Conservation (phyloP, 1,284 basidiomycete genomes). For the Ceratobasidium papillatum region DNA sequence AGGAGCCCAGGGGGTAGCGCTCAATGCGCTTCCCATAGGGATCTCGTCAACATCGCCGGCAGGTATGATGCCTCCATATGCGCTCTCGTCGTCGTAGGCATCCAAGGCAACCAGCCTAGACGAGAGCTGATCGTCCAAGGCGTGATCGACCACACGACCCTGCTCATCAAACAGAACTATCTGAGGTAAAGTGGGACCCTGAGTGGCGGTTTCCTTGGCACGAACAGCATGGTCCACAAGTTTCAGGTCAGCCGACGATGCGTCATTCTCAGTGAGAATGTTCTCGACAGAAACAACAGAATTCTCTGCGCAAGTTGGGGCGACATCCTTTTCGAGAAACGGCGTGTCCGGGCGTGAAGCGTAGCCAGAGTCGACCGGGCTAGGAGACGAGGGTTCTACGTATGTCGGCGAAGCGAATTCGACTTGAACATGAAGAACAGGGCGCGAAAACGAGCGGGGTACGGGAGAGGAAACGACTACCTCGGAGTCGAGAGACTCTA, state of each 20-base stretch:
- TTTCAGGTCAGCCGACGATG: not conserved
- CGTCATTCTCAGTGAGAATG: not conserved
- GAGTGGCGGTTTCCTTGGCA: constrained; percentile 24
- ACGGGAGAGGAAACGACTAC: not conserved
- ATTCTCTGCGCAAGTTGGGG: not conserved
- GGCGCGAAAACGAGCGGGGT: constrained; percentile 5
- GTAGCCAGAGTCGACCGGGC: constrained; percentile 35
- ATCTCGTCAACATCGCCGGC: not conserved
- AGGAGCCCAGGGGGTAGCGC: not conserved
- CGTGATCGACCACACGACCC: constrained; percentile 2
- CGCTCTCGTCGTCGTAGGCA: not conserved
- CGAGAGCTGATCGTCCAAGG: not conserved
- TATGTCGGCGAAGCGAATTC: not conserved
- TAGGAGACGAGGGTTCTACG: constrained; percentile 4
- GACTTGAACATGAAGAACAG: constrained; percentile 10
- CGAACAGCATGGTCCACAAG: not conserved
- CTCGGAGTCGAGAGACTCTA: constrained; percentile 2
- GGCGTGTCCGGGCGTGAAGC: constrained; percentile 31
- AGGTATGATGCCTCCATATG: constrained; percentile 26
- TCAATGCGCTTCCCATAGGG: not conserved
- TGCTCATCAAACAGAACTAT: constrained; percentile 30
- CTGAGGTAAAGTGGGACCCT: constrained; percentile 29
- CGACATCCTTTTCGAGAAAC: not conserved
- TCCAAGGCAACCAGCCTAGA: not conserved
- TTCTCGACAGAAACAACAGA: not conserved